phyloP scores from a whole-genome alignment of 2,329 filamentous ascomycete species.

The Colletotrichum ledebouriae region DNA sequence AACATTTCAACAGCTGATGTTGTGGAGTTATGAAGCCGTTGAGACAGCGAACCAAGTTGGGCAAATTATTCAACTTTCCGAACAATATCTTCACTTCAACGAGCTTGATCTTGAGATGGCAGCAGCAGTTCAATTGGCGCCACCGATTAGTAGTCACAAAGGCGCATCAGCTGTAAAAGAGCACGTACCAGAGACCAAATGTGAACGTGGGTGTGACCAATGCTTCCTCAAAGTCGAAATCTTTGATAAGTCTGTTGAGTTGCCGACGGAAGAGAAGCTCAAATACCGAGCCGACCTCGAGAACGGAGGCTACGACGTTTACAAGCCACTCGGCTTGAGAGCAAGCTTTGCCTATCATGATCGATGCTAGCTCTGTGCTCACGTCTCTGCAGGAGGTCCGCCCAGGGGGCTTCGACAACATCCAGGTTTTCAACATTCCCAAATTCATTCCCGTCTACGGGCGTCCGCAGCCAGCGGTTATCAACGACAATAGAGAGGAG shows the following conservation, averaged over 20 bases:
- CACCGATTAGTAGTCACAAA: conserved; percentile 20
- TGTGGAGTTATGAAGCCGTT: conserved; percentile 1
- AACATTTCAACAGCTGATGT: background rate
- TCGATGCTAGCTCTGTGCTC: background rate
- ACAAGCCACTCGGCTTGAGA: conserved; percentile 61
- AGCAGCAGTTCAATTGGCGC: background rate
- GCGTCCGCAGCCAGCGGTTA: conserved; percentile 50
- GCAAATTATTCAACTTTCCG: background rate
- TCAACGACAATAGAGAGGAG: conserved; percentile 48
- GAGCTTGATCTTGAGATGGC: background rate
- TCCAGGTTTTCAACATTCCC: conserved; percentile 57
- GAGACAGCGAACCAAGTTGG: background rate
- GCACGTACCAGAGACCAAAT: conserved; percentile 52
- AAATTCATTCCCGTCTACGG: conserved; percentile 54
- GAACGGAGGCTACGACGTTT: conserved; percentile 68
- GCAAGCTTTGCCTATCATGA: conserved; percentile 28
- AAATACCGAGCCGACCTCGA: conserved; percentile 66
- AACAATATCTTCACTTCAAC: background rate
- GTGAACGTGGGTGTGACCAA: conserved; percentile 49
- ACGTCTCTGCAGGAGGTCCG: conserved; percentile 46
- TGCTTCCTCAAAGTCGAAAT: fast-evolving
- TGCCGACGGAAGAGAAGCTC: conserved; percentile 70
- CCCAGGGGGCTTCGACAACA: conserved; percentile 55
- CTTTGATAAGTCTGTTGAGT: conserved; percentile 64
- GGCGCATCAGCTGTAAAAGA: conserved; percentile 49